Base-by-base conservation (phyloP, 306 rosid genomes). In the Corylus americana region DNA sequence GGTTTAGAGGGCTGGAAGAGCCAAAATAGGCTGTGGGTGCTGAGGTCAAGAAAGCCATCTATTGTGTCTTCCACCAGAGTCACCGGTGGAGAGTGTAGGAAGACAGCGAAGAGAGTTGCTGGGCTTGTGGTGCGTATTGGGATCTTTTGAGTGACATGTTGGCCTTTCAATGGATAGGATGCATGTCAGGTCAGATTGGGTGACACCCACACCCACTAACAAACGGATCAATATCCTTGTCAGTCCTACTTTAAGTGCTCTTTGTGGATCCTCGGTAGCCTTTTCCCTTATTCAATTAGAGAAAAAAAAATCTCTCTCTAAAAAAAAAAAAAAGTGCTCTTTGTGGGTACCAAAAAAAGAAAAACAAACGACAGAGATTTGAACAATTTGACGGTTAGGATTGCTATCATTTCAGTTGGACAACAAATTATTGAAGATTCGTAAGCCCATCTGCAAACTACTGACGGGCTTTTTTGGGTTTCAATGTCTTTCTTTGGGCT, bases 1-100 rank as follows among this genome's bases (percentile, higher is more conserved):
- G 69, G 67, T 79, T 88, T 29, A 79, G 82, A 61, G 87, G 79
- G 70, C 50, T 76, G 48, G 79, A 39, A 45, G 87, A 66, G 87
- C 71, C 51, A 37, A 80, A 82, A 71, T 55, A 79, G 49, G 70
- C 49, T 55, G 83, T 67, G 63, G 86, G 78, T 58, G 70, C 81
- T 48, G 58, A 87, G 79, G 61, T 70, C 25, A 82, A 82, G 77
- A 83, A 76, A 79, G 85, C 90, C 97, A 93, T 93, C 64, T 3
- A 29, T 44, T 69, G 47, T 17, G 66, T 20, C 79, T 55, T 55
- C 59, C 74, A 53, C 20, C 13, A 37, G 13, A 11, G 42, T 61
- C 42, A 27, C 42, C 3, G 8, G 71, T 1, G 16, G 71, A 31
- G 29, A 37, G 71, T 67, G 18, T 10, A 7, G 27, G 13, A 5